Evolutionary conservation across 768 basidiomycete species (phyloP).

Genomic region (Suillus americanus): DNA sequence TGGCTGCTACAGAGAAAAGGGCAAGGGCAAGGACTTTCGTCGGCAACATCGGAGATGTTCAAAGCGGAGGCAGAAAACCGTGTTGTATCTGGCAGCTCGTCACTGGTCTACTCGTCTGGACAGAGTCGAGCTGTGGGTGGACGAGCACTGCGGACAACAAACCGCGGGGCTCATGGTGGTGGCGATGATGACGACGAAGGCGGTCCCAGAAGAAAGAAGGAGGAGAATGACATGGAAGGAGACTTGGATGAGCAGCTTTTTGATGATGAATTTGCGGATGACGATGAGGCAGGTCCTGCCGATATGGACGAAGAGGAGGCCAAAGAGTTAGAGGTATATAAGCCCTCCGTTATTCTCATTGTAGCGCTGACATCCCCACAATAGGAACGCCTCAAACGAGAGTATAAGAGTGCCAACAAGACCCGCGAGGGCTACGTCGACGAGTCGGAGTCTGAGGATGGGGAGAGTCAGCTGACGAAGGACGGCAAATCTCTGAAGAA

Average conservation of each 20-base stretch:
- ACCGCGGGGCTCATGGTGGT: conserved; percentile 56
- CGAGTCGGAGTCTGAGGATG: conserved; percentile 75
- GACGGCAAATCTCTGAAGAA: conserved; percentile 85
- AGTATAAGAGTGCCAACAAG: conserved; percentile 79
- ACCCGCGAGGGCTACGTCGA: conserved; percentile 66
- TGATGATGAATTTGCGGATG: conserved; percentile 85
- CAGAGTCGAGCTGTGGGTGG: conserved; percentile 73
- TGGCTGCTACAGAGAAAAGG: conserved; percentile 68
- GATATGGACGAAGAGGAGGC: conserved; percentile 83
- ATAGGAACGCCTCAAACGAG: conserved; percentile 82
- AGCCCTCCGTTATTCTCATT: conserved; percentile 7
- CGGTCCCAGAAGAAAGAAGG: conserved; percentile 47
- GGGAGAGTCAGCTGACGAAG: conserved; percentile 55
- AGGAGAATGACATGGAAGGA: conserved; percentile 72
- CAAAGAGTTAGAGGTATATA: conserved; percentile 73
- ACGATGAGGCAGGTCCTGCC: conserved; percentile 75
- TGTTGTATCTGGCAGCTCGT: conserved; percentile 38
- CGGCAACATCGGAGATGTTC: conserved; percentile 66
- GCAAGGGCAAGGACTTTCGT: conserved; percentile 57
- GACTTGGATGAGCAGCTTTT: conserved; percentile 81
- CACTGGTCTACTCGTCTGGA: conserved; percentile 46
- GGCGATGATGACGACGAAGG: conserved; percentile 75
- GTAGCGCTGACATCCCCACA: background rate
- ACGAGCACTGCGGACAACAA: conserved; percentile 62
- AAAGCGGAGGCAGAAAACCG: conserved; percentile 60